Evolutionary conservation across 139 green algal genomes (phyloP).

Genomic region (Chlamydomonas incerta): DNA sequence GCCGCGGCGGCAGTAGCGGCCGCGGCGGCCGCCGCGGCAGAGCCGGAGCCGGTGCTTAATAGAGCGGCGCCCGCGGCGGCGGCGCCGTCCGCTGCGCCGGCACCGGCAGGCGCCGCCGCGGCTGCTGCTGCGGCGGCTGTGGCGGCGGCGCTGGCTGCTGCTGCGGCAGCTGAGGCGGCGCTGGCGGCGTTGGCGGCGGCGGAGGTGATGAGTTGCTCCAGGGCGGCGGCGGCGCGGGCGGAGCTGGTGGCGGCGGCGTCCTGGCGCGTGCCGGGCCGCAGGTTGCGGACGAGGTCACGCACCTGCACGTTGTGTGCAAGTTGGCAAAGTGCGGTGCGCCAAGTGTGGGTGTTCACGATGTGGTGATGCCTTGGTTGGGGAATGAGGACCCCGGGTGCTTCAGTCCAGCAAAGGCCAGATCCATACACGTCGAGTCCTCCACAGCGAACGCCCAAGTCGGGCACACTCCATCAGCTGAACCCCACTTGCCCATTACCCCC

Average conservation of each 20-base stretch:
- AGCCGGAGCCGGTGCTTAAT: not conserved
- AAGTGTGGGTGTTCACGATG: too few species aligned
- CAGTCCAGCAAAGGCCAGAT: too few species aligned
- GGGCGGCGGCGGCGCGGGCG: conserved; percentile 2
- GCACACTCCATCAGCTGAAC: too few species aligned
- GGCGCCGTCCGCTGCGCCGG: not conserved
- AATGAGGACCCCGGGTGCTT: too few species aligned
- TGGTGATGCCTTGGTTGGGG: too few species aligned
- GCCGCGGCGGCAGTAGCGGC: not conserved
- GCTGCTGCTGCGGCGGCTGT: conserved; percentile 11
- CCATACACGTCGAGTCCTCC: too few species aligned
- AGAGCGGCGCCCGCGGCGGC: conserved; percentile 12
- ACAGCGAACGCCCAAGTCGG: too few species aligned
- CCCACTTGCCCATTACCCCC: not conserved
- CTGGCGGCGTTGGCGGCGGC: conserved; percentile 4
- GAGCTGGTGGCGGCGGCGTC: conserved; percentile 40
- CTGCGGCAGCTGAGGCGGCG: not conserved
- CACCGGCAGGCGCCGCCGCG: not conserved
- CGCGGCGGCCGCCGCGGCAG: conserved; percentile 12
- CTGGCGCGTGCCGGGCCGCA: conserved; percentile 55
- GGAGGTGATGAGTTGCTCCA: conserved; percentile 33
- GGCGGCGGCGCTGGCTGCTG: not conserved
- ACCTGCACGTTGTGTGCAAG: too few species aligned
- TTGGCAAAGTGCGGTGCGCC: too few species aligned
- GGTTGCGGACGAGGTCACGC: conserved; percentile 66